Conservation (phyloP, 306 rosid genomes). For the Abrus pulchellus region DNA sequence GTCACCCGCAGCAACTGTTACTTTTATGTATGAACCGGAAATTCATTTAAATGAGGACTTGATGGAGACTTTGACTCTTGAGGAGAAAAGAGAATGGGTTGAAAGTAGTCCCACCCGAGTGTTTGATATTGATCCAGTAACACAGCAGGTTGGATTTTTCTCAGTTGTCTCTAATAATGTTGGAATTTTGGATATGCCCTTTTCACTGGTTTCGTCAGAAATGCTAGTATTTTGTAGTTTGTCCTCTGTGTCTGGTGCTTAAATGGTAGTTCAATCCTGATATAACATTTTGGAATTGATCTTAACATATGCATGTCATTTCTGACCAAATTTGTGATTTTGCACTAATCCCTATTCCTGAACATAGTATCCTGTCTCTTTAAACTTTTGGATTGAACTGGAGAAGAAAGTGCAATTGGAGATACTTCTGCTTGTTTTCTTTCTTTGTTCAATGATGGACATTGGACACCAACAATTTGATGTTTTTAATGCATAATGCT, state of each 20-base stretch:
- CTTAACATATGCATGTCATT: neutral
- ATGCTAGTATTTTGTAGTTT: constrained; percentile 4
- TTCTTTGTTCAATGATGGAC: constrained; percentile 27
- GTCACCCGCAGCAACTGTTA: constrained; percentile 98
- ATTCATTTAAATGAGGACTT: constrained; percentile 89
- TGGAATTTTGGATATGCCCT: neutral
- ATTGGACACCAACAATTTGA: constrained; percentile 2
- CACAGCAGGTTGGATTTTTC: constrained; percentile 74
- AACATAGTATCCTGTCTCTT: neutral
- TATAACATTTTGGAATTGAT: constrained; percentile 2
- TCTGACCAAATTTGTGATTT: neutral
- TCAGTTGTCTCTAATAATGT: neutral
- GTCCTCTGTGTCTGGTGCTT: constrained; percentile 1
- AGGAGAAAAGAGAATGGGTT: constrained; percentile 86
- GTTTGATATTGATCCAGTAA: constrained; percentile 76
- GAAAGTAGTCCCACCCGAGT: constrained; percentile 93
- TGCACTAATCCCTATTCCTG: constrained; percentile 9
- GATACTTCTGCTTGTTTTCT: constrained; percentile 4
- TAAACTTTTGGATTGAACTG: constrained; percentile 24
- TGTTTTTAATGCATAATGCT: constrained; percentile 14
- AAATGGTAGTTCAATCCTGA: constrained; percentile 23
- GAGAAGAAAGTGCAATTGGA: constrained; percentile 26
- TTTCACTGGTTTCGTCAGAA: neutral
- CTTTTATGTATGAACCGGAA: constrained; percentile 95
- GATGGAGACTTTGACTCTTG: constrained; percentile 82